Percentiles rank a stretch among this genome's conserved stretches.
These are phyloP conservation scores for Gymnopus androsaceus DNA, from an alignment of 1,284 basidiomycete genomes.

Conservation along the genomic window DNA sequence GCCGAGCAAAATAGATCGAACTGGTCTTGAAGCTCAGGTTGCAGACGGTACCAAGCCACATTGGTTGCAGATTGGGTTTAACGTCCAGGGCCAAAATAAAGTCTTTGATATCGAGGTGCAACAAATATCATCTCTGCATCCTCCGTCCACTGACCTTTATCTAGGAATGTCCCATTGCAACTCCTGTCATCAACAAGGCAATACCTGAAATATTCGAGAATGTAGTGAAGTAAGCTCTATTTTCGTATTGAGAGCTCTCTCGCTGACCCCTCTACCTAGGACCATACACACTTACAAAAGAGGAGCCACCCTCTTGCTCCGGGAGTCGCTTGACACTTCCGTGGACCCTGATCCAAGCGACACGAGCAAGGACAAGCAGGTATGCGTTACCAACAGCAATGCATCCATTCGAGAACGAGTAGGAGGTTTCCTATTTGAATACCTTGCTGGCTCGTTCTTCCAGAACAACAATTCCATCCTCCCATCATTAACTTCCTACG, in stretches of 20 bases:
- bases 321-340: slow-evolving; percentile 72
- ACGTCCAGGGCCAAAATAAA: slow-evolving; percentile 72
- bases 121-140: neutral
- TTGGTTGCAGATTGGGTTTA: slow-evolving; percentile 90
- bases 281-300: slow-evolving; percentile 83
- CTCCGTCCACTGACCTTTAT: neutral
- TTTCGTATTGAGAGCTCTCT: neutral
- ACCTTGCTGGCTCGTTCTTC: slow-evolving; percentile 90
- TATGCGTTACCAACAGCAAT: slow-evolving; percentile 86
- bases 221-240: slow-evolving; percentile 63
- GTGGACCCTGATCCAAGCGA: slow-evolving; percentile 7
- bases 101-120: slow-evolving; percentile 92
- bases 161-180: slow-evolving; percentile 93
- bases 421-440: slow-evolving; percentile 82
- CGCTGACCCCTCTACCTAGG: slow-evolving; percentile 41
- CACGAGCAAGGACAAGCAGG: slow-evolving; percentile 48
- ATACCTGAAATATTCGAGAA: slow-evolving; percentile 64
- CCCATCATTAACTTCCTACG: slow-evolving; percentile 79
- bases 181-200: slow-evolving; percentile 76
- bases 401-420: slow-evolving; percentile 84
- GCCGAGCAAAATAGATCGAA: slow-evolving; percentile 59
- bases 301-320: slow-evolving; percentile 89
- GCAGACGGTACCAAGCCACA: slow-evolving; percentile 42
- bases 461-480: slow-evolving; percentile 98
- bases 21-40: slow-evolving; percentile 30